Percentiles rank a stretch among this genome's conserved stretches.
Conservation (phyloP, 208 protist genomes). For the Wallacemonas collosoma region DNA sequence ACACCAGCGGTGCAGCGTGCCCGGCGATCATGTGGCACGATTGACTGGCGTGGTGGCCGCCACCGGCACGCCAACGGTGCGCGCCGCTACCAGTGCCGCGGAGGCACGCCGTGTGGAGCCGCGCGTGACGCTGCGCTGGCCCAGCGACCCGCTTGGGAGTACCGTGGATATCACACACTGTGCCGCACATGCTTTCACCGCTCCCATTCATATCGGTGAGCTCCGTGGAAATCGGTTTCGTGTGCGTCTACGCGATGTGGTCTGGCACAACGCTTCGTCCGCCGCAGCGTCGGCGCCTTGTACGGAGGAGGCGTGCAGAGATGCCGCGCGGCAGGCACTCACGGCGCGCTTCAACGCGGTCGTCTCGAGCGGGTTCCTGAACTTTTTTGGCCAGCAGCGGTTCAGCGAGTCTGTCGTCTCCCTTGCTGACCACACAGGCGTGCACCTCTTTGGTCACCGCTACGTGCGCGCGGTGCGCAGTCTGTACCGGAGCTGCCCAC, state of each 20-base stretch:
- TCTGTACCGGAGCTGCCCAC: slow-evolving; percentile 42
- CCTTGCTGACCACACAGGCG: slow-evolving; percentile 68
- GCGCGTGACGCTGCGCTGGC: slow-evolving; percentile 35
- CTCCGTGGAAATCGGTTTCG: slow-evolving; percentile 76
- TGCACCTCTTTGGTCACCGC: slow-evolving; percentile 61
- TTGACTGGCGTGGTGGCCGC: not conserved
- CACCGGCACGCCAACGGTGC: not conserved
- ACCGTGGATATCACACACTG: slow-evolving; percentile 27
- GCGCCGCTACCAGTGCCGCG: not conserved
- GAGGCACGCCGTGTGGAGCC: not conserved
- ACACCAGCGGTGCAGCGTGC: slow-evolving; percentile 80
- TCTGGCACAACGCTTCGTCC: slow-evolving; percentile 11
- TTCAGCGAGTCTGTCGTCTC: slow-evolving; percentile 74
- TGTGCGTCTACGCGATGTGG: slow-evolving; percentile 54
- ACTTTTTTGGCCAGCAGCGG: slow-evolving; percentile 96
- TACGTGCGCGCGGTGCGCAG: slow-evolving; percentile 59
- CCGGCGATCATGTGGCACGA: slow-evolving; percentile 6
- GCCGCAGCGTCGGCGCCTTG: not conserved
- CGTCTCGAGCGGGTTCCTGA: slow-evolving; percentile 83
- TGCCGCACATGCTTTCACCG: not conserved
- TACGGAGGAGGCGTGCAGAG: not conserved
- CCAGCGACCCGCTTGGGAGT: slow-evolving; percentile 38
- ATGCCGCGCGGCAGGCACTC: slow-evolving; percentile 19
- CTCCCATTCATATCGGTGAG: slow-evolving; percentile 39
- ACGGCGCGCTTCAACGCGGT: slow-evolving; percentile 34